Percentiles rank a stretch among this genome's conserved stretches.
Evolutionary conservation across 2,329 filamentous ascomycete species (phyloP).

Genomic region (Sporothrix luriei): DNA sequence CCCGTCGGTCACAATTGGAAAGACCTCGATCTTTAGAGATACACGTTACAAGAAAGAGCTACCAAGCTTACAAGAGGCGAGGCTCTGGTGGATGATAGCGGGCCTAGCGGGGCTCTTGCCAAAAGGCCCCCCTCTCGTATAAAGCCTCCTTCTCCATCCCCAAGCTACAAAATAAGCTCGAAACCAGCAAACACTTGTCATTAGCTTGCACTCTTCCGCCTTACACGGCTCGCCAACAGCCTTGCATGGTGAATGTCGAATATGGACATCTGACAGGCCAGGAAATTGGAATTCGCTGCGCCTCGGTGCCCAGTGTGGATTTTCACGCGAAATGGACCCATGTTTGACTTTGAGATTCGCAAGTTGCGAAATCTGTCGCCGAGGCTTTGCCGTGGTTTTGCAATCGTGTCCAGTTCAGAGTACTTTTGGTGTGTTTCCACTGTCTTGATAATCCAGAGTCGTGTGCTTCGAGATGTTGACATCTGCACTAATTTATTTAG

Average conservation of each 20-base stretch:
- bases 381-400: slow-evolving; percentile 7
- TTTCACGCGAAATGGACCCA: neutral
- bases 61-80: neutral
- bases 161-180: slow-evolving; percentile 2
- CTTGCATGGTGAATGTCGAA: neutral
- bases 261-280: neutral
- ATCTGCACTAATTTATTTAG: neutral
- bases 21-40: neutral
- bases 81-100: slow-evolving; percentile 28
- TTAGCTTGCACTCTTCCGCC: neutral
- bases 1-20: neutral
- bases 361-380: neutral
- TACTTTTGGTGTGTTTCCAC: neutral
- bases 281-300: slow-evolving; percentile 11
- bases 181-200: neutral
- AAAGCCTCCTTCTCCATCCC: neutral
- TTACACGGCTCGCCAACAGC: neutral
- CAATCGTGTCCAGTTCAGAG: neutral
- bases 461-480: neutral
- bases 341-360: neutral
- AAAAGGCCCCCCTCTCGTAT: no score
- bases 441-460: neutral
- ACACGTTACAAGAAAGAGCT: slow-evolving; percentile 20
- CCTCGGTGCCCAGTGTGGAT: neutral
- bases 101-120: slow-evolving; percentile 13